A percentile compares a stretch with the other conserved stretches of the same genome.
Evolutionary conservation across 164 flowering plant species (phyloP).

Genomic region (Tetracentron sinense): DNA sequence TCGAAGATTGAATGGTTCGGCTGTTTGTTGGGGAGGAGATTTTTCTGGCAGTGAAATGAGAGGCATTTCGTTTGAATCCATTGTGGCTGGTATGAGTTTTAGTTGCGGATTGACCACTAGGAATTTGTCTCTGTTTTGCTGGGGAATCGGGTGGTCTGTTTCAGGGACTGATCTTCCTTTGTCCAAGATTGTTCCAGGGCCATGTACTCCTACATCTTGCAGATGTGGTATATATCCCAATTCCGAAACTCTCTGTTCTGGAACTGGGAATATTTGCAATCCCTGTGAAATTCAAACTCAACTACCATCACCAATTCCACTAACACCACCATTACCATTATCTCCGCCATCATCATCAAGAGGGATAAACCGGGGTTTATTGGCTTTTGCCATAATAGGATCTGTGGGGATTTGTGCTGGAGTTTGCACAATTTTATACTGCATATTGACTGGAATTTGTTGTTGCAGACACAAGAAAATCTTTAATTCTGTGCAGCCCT

Average conservation of each 20-base stretch:
- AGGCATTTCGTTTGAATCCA: constrained; percentile 36
- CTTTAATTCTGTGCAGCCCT: constrained; percentile 92
- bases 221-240: constrained; percentile 47
- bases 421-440: constrained; percentile 53
- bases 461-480: constrained; percentile 70
- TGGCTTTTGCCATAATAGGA: constrained; percentile 78
- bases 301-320: background rate
- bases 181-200: constrained; percentile 57
- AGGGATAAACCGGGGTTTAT: constrained; percentile 37
- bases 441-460: constrained; percentile 69
- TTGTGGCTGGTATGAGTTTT: constrained; percentile 58
- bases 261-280: constrained; percentile 52
- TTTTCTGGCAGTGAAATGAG: constrained; percentile 20
- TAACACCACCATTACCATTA: constrained; percentile 4
- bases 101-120: constrained; percentile 63
- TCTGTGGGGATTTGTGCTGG: constrained; percentile 65
- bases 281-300: constrained; percentile 25
- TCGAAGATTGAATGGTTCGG: no score
- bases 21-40: constrained; percentile 12
- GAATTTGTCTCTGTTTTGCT: constrained; percentile 64
- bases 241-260: constrained; percentile 57
- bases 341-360: constrained; percentile 22
- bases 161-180: constrained; percentile 32
- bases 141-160: constrained; percentile 68
- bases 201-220: constrained; percentile 52